Conservation (phyloP, 345 rosid genomes). For the Eucalyptus dawsonii region DNA sequence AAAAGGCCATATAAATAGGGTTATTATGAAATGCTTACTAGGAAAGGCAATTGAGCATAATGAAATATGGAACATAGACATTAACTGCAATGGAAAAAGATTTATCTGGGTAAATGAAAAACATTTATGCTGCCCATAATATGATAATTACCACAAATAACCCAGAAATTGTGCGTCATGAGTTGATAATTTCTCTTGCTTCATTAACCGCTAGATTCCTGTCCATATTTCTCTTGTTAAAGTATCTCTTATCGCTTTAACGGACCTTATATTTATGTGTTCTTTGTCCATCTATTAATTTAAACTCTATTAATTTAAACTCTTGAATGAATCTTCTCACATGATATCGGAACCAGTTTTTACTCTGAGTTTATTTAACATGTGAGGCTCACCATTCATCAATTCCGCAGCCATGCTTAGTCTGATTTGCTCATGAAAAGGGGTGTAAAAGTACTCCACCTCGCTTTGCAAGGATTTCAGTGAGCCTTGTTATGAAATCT, state of each 20-base stretch:
- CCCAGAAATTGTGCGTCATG: not conserved
- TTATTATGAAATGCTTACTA: not conserved
- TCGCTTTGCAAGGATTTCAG: not conserved
- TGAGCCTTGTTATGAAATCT: not conserved
- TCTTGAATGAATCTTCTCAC: not conserved
- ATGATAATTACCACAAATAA: not conserved
- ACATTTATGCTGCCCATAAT: not conserved
- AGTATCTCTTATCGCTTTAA: not conserved
- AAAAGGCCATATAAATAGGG: not conserved
- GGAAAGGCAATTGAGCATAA: not conserved
- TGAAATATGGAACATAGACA: not conserved
- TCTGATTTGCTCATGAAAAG: not conserved
- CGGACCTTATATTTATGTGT: not conserved
- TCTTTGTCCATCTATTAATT: not conserved
- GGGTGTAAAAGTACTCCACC: not conserved
- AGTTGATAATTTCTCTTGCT: not conserved
- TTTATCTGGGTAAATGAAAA: not conserved
- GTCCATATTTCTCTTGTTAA: not conserved
- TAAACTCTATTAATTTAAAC: not conserved
- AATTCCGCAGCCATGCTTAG: not conserved
- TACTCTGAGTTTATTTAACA: not conserved
- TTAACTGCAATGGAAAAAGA: not conserved
- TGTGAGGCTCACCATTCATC: not conserved
- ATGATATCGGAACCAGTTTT: not conserved
- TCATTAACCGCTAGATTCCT: not conserved